phyloP scores from a whole-genome alignment of 1,284 basidiomycete species.

The Pterula multifida region DNA sequence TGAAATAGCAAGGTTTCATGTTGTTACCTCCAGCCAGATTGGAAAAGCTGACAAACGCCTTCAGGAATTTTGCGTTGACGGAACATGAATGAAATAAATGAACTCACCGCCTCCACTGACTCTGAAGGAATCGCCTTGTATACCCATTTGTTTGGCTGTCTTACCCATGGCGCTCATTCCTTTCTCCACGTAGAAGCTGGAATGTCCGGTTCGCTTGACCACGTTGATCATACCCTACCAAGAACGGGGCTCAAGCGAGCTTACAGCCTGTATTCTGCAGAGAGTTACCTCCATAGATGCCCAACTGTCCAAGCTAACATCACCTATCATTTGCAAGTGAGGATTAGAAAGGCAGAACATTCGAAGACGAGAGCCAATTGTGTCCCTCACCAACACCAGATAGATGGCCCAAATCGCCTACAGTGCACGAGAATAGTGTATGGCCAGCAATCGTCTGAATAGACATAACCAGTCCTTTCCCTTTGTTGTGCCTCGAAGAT shows the following conservation, averaged over 20 bases:
- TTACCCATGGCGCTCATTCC: constrained; percentile 74
- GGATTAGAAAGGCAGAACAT: background rate
- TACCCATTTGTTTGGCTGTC: constrained; percentile 54
- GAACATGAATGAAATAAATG: background rate
- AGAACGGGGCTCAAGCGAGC: background rate
- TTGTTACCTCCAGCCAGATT: constrained; percentile 64
- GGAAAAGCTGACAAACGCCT: constrained; percentile 49
- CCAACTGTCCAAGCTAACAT: constrained; percentile 74
- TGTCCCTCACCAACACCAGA: constrained; percentile 43
- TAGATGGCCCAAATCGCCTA: constrained; percentile 57
- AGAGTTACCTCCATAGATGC: constrained; percentile 37
- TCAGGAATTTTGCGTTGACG: constrained; percentile 5
- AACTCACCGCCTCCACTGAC: constrained; percentile 65
- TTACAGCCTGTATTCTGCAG: background rate
- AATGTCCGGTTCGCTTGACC: constrained; percentile 70
- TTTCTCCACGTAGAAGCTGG: constrained; percentile 73
- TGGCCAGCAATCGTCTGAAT: constrained; percentile 70
- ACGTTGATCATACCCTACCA: constrained; percentile 55
- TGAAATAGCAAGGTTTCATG: constrained; percentile 3
- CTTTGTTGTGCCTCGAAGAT: constrained; percentile 57
- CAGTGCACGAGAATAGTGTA: constrained; percentile 68
- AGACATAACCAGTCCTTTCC: constrained; percentile 67
- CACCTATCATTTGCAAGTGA: constrained; percentile 14
- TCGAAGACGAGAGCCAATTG: background rate
- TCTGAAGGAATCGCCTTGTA: constrained; percentile 41